Conservation (phyloP, 148 eudicot genomes). For the Rhododendron mucronatum region DNA sequence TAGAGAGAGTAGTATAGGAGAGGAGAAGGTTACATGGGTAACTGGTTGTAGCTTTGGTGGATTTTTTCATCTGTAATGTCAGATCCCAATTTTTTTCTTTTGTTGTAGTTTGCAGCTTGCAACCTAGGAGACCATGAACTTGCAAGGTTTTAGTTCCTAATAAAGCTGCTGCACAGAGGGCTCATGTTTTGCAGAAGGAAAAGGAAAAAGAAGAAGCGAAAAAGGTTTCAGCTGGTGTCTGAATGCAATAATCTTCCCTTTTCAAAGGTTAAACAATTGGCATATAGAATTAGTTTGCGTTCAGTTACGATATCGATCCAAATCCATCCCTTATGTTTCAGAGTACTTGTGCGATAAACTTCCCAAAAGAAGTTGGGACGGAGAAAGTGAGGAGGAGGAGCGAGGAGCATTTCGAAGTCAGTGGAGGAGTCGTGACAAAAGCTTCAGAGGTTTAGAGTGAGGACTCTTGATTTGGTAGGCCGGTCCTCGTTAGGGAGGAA, state of each 20-base stretch:
- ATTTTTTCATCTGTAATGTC: neutral
- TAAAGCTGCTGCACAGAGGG: slow-evolving; percentile 55
- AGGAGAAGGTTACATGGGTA: neutral
- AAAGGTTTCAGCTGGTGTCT: slow-evolving; percentile 58
- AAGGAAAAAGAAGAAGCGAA: slow-evolving; percentile 32
- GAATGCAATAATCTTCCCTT: neutral
- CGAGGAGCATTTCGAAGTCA: too few relatives aligned
- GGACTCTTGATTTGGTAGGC: too few relatives aligned
- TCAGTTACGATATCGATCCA: neutral
- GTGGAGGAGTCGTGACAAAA: too few relatives aligned
- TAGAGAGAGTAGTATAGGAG: too few relatives aligned
- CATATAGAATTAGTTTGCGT: neutral
- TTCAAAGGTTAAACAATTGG: too few relatives aligned
- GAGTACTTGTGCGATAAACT: too few relatives aligned
- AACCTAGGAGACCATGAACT: slow-evolving; percentile 65
- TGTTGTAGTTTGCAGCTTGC: slow-evolving; percentile 47
- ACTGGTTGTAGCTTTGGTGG: neutral
- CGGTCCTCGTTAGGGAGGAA: too few relatives aligned
- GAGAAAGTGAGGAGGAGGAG: too few relatives aligned
- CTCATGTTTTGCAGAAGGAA: slow-evolving; percentile 58
- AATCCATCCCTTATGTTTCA: too few relatives aligned
- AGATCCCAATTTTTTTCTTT: neutral
- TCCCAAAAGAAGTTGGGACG: too few relatives aligned
- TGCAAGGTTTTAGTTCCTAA: slow-evolving; percentile 81
- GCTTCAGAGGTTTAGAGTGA: too few relatives aligned